Evolutionary conservation across 352 stramenopile genomes (phyloP), one percentile per base, ranked within the genome.

Genomic region (Phytophthora melonis): DNA sequence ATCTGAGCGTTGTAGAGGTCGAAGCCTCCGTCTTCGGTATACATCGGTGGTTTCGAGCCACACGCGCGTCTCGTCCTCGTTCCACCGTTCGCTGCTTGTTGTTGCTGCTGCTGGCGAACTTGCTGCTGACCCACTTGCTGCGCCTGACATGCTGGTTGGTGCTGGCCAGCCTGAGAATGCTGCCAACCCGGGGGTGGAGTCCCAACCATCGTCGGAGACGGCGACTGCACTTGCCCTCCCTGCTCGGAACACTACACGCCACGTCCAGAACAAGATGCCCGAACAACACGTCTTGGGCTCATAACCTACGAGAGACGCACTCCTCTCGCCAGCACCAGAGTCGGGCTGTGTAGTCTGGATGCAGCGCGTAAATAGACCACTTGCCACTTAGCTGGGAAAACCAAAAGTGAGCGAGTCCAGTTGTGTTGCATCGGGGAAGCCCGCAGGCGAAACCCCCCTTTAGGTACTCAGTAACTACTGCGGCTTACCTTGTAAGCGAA

Each of bases 361-460:
- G 14, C 43, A 30, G 27, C 27, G 6, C 27, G 27, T 30, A 30
- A 3, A 6, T 30, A 5, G 27, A 30, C 27, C 27, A 30, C 27
- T 30, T 30, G 27, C 27, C 27, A 30, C 8, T 52, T 16, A n/a
- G 9, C 3, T 52, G 43, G 14, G n/a, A 52, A 52, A 52, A 21
- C 8, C 43, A 43, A 52, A 52, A 23, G 43, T 52, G 43, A 52
- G 43, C 43, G 0, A 56, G 50, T 18, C 50, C 50, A 36, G 50
- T 36, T 57, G 50, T 57, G 50, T 57, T 57, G 50, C 50, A 57
- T 57, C 50, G 50, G 50, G 21, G 25, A 57, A 57, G 50, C 50
- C 50, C 50, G n/a, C 50, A 57, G 21, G 50, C 50, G 34, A 16
- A 32, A 57, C 36, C n/a, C 21, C 50, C 50, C 50, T 57, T 57